These are phyloP conservation scores for Arthrobotrys sinensis DNA, from an alignment of 2,329 filamentous ascomycete genomes.

Conservation along the genomic window DNA sequence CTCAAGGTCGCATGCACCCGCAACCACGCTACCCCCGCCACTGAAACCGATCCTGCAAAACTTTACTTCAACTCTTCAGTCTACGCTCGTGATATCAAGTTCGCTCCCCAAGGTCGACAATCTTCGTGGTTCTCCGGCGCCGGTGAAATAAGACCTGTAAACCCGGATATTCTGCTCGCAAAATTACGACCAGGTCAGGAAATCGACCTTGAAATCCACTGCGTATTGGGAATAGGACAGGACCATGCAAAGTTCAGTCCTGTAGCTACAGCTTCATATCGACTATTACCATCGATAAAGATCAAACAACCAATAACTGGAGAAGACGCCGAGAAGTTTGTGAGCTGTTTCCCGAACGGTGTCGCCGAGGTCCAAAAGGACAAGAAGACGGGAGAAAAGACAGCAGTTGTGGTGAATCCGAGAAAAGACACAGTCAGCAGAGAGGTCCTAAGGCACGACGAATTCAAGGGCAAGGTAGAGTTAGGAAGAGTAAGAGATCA, in stretches of 20 bases:
- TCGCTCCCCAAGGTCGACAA: conserved; percentile 82
- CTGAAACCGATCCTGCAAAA: conserved; percentile 84
- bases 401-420: conserved; percentile 87
- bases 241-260: conserved; percentile 98
- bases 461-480: conserved; percentile 96
- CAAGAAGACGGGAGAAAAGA: conserved; percentile 82
- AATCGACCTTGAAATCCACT: conserved; percentile 89
- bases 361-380: conserved; percentile 85
- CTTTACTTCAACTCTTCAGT: conserved; percentile 89
- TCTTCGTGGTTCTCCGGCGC: conserved; percentile 77
- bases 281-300: conserved; percentile 87
- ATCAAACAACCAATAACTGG: conserved; percentile 89
- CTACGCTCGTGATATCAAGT: conserved; percentile 83
- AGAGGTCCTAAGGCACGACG: conserved; percentile 89
- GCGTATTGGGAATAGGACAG: conserved; percentile 91
- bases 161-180: conserved; percentile 93
- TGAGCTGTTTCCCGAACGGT: conserved; percentile 87
- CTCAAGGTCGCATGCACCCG: conserved; percentile 85
- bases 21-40: conserved; percentile 79
- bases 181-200: conserved; percentile 93
- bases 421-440: conserved; percentile 97
- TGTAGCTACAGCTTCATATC: conserved; percentile 93
- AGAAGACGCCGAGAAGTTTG: conserved; percentile 88
- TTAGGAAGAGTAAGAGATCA: conserved; percentile 91
- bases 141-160: conserved; percentile 78